These are phyloP conservation scores for Phyllosticta ampelicida DNA, from an alignment of 2,329 filamentous ascomycete species.

Conservation along the genomic window DNA sequence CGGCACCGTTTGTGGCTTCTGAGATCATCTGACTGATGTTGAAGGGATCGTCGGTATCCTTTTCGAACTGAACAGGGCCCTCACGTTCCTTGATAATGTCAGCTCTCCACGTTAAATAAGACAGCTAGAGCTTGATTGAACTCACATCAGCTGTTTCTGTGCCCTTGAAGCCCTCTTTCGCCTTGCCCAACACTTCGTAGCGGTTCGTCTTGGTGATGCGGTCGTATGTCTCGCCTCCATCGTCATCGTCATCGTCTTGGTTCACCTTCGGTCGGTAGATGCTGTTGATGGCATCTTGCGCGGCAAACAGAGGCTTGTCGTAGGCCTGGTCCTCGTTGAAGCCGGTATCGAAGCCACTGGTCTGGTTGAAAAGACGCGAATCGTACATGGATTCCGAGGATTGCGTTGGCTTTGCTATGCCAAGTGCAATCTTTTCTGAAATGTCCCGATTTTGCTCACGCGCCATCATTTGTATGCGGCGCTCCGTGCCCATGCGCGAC, in stretches of 20 bases:
- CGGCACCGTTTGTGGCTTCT: conserved; percentile 55
- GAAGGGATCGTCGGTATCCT: conserved; percentile 77
- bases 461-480: conserved; percentile 83
- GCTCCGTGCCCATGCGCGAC: conserved; percentile 89
- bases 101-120: conserved; percentile 13
- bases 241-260: conserved; percentile 64
- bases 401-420: conserved; percentile 87
- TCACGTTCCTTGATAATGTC: conserved; percentile 50
- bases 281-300: conserved; percentile 85
- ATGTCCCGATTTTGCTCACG: conserved; percentile 95
- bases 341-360: conserved; percentile 77
- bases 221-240: conserved; percentile 69
- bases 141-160: conserved; percentile 68
- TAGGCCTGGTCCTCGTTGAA: conserved; percentile 98
- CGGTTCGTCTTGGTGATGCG: conserved; percentile 76
- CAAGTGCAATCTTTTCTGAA: conserved; percentile 90
- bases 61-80: conserved; percentile 94
- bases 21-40: conserved; percentile 90
- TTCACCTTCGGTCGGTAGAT: conserved; percentile 76
- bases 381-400: conserved; percentile 95
- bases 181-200: conserved; percentile 81
- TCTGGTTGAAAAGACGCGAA: conserved; percentile 88
- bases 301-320: conserved; percentile 93
- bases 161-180: conserved; percentile 78
- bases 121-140: conserved; percentile 6